Conservation (phyloP, 768 basidiomycete genomes). For the Boletus insuetus region DNA sequence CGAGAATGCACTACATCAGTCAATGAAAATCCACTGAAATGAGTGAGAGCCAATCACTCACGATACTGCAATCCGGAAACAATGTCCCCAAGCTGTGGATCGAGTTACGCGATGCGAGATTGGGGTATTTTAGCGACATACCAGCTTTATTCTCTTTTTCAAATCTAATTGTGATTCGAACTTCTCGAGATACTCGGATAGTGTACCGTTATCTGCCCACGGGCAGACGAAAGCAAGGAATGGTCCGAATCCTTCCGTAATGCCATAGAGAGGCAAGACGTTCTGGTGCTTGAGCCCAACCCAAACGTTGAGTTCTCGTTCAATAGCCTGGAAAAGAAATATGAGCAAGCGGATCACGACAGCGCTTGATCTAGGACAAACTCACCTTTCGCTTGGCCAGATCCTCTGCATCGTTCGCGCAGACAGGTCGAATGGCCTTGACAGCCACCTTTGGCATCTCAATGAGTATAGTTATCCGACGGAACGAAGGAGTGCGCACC, state of each 20-base stretch:
- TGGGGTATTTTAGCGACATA: not conserved
- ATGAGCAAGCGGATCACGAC: constrained; percentile 6
- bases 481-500: constrained; percentile 9
- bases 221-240: constrained; percentile 34
- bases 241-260: constrained; percentile 24
- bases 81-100: constrained; percentile 24
- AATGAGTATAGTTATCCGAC: not conserved
- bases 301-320: constrained; percentile 33
- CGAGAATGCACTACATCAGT: constrained; percentile 18
- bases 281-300: constrained; percentile 27
- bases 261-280: constrained; percentile 30
- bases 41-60: not conserved
- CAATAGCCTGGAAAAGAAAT: constrained; percentile 16
- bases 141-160: constrained; percentile 16
- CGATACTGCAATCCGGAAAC: constrained; percentile 24
- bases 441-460: constrained; percentile 23
- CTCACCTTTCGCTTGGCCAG: constrained; percentile 16
- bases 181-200: constrained; percentile 30
- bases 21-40: not conserved
- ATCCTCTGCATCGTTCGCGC: not conserved
- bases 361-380: not conserved
- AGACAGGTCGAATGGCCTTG: constrained; percentile 20
- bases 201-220: constrained; percentile 32
- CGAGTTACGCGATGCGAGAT: not conserved
- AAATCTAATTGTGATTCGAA: constrained; percentile 8